Base-by-base conservation (phyloP, 2,329 filamentous ascomycete genomes). In the Talaromyces sp. region DNA sequence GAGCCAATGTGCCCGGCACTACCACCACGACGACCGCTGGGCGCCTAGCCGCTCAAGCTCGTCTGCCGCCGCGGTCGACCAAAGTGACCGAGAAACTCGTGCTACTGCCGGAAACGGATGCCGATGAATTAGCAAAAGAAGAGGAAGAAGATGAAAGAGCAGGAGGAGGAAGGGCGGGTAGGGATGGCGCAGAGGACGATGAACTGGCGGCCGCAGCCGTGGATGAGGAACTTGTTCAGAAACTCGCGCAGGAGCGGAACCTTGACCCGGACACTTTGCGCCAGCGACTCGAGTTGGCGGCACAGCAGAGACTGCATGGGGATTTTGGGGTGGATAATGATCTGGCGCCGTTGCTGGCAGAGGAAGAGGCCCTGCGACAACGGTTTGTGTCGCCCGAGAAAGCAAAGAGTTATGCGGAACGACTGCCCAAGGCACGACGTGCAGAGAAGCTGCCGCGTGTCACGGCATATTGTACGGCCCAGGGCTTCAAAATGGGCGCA, bases 81-180 rank as follows among this genome's bases (percentile, higher is more conserved):
- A 97, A 98, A 76, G 89, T 96, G 66, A 96, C 91, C 75, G 92
- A 98, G 79, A 98, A 98, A 78, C 82, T 99, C n/a, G 95, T 99
- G 0, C 81, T 98, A 40, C 83, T 99, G 14, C 95, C 95, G 0
- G 94, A 97, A 72, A 89, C 92, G 1, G 82, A 82, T 3, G 80
- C 82, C 55, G 82, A 82, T 27, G 72, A 73, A 6, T 75, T 75
- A 10, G 75, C 77, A n/a, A 82, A 82, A 40, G 82, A 85, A 61
- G 85, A 86, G 36, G 65, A 60, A 61, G 85, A 86, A 42, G 65
- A 60, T 14, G 62, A 63, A 58, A 27, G 33, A n/a, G 30, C 27
- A 9, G 57, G 52, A 30, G 72, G 72, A 4, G 57, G 52, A 30
- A 71, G 72, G 4, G 75, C 75, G 12, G 75, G 77, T 16, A 82